Evolutionary conservation across 2,329 filamentous ascomycete genomes (phyloP), one percentile per base, ranked within the genome.

Genomic region (Metarhizium rileyi): DNA sequence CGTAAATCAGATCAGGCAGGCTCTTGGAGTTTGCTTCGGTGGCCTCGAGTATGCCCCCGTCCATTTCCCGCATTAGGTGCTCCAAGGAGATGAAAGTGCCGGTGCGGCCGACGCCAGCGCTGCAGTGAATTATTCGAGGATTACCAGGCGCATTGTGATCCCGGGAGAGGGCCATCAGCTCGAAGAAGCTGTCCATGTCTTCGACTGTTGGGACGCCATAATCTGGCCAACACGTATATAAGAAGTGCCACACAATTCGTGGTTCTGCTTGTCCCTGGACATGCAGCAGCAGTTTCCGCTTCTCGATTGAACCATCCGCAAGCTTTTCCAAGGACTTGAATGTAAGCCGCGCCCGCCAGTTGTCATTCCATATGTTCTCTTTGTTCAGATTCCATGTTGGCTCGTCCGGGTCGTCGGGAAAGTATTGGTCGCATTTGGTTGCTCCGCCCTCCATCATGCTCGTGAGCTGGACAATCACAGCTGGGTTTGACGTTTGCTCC

Each of bases 71-170:
- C 55, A 95, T 76, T 25, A 98, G 78, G 66, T 94, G 89, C 67
- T 97, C 93, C n/a, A 98, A 77, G 2, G 89, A 86, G 60, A 98
- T 95, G 63, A 97, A 98, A 0, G 93, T 97, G 30, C 93, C 93
- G 7, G 87, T 95, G 49, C 93, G 82, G 12, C 93, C 93, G 14
- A 98, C 91, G 36, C 93, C 93, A 7, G 93, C 93, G 62, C 88
- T 95, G 71, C 87, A 90, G 66, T 90, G 86, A 10, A 90, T 78
- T 52, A 97, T 83, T 49, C 91, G 83, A 4, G 91, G 87, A 59
- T 72, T 70, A 7, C 70, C 69, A 1, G 70, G 68, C 33, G 77
- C 78, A 63, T 77, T 78, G 56, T 68, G 64, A 54, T 78, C 70
- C 22, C 77, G 74, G 2, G 85, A 87, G 2, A 89, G 72, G 8